Evolutionary conservation across 257 asterid genomes (phyloP).

Genomic region (Gynochthodes officinalis): DNA sequence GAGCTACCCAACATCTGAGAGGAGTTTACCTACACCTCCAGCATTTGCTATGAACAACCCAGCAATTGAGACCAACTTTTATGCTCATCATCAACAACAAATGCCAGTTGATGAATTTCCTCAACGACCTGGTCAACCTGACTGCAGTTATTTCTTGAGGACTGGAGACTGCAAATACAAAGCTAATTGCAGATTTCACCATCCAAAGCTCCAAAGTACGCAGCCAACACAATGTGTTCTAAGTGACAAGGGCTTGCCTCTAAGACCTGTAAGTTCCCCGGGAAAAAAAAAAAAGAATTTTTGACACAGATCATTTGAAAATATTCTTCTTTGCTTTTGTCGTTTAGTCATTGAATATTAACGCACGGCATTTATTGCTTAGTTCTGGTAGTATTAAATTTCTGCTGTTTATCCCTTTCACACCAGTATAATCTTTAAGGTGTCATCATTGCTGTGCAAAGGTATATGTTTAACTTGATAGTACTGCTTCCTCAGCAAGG

Average conservation of each 20-base stretch:
- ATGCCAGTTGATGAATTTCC: conserved; percentile 61
- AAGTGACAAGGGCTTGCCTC: conserved; percentile 90
- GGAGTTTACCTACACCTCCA: conserved; percentile 87
- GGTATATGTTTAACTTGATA: not conserved
- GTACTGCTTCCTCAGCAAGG: not conserved
- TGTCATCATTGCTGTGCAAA: not conserved
- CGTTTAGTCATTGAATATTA: not conserved
- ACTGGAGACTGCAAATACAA: conserved; percentile 90
- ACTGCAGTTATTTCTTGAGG: conserved; percentile 76
- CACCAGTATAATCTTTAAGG: not conserved
- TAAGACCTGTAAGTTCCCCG: conserved; percentile 77
- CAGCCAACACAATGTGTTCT: conserved; percentile 42
- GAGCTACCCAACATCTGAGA: conserved; percentile 59
- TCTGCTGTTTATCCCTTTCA: not conserved
- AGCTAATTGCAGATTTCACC: conserved; percentile 83
- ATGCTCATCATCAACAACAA: conserved; percentile 42
- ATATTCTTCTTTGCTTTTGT: conserved; percentile 1
- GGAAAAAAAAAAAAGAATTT: not conserved
- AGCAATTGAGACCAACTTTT: conserved; percentile 44
- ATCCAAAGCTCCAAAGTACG: conserved; percentile 57
- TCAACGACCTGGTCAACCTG: conserved; percentile 89
- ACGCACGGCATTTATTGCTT: not conserved
- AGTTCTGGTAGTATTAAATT: not conserved
- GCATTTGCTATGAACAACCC: conserved; percentile 65
- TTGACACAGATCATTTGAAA: not conserved